Percentiles rank a stretch among this genome's conserved stretches.
These are phyloP conservation scores for Aristolochia californica DNA, from an alignment of 164 flowering plant genomes.

Conservation along the genomic window DNA sequence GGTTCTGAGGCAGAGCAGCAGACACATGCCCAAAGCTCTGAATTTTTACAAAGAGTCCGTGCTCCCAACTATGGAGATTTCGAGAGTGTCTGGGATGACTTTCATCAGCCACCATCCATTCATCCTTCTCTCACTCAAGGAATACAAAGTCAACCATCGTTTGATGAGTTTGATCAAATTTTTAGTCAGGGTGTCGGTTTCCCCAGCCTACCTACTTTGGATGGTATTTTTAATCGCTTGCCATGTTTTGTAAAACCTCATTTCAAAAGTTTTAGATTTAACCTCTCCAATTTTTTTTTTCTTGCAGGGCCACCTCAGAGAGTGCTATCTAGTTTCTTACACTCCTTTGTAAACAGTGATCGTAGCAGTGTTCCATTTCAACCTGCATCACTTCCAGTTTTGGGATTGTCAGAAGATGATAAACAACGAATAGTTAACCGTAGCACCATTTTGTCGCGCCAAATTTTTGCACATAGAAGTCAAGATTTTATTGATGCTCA, in stretches of 20 bases:
- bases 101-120: constrained; percentile 33
- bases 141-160: constrained; percentile 15
- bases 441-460: constrained; percentile 94
- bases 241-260: not conserved
- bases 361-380: constrained; percentile 67
- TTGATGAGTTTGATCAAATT: constrained; percentile 27
- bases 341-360: constrained; percentile 75
- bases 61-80: constrained; percentile 38
- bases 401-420: constrained; percentile 82
- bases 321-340: constrained; percentile 73
- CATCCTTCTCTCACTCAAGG: constrained; percentile 24
- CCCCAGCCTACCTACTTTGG: constrained; percentile 44
- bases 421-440: constrained; percentile 92
- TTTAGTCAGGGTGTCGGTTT: constrained; percentile 17
- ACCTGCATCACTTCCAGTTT: constrained; percentile 56
- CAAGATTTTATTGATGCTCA: constrained; percentile 85
- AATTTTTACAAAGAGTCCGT: constrained; percentile 48
- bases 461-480: constrained; percentile 80
- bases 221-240: constrained; percentile 30
- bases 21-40: constrained; percentile 46
- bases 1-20: constrained; percentile 58
- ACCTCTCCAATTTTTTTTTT: not conserved
- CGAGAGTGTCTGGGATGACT: constrained; percentile 70
- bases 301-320: constrained; percentile 83
- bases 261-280: not conserved